These are phyloP conservation scores for Russula sp. DNA, from an alignment of 768 basidiomycete species.

Conservation along the genomic window DNA sequence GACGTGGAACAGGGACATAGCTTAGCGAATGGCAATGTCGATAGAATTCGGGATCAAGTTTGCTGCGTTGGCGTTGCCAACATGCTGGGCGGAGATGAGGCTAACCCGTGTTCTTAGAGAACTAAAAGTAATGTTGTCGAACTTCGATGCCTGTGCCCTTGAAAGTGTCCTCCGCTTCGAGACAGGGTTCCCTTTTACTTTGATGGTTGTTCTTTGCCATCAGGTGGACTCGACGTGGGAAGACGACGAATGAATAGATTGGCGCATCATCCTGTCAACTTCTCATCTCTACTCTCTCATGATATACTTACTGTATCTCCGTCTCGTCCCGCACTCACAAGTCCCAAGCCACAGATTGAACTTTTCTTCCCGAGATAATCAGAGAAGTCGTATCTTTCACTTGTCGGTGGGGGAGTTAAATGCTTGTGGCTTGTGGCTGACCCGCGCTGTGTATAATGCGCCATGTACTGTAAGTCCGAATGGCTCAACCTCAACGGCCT, in stretches of 20 bases:
- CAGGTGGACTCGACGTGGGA: not conserved
- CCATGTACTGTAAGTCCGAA: not conserved
- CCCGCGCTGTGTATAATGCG: not conserved
- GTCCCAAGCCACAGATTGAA: not conserved
- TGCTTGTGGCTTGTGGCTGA: not conserved
- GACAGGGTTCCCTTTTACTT: not conserved
- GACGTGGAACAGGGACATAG: not conserved
- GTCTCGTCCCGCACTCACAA: not conserved
- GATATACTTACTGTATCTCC: not conserved
- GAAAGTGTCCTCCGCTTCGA: not conserved
- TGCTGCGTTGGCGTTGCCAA: not conserved
- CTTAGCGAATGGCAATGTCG: not conserved
- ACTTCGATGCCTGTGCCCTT: not conserved
- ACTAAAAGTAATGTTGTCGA: not conserved
- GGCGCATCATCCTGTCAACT: not conserved
- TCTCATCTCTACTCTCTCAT: not conserved
- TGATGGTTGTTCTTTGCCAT: not conserved
- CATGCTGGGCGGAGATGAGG: not conserved
- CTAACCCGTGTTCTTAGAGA: not conserved
- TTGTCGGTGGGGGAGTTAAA: not conserved
- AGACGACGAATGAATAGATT: not conserved
- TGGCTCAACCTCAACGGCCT: no score
- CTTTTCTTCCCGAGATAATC: not conserved
- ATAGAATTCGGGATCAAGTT: not conserved
- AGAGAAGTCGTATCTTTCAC: not conserved